A percentile compares a stretch with the other conserved stretches of the same genome.
Conservation (phyloP, 441 rosid species). For the Rhodomyrtus psidioides region DNA sequence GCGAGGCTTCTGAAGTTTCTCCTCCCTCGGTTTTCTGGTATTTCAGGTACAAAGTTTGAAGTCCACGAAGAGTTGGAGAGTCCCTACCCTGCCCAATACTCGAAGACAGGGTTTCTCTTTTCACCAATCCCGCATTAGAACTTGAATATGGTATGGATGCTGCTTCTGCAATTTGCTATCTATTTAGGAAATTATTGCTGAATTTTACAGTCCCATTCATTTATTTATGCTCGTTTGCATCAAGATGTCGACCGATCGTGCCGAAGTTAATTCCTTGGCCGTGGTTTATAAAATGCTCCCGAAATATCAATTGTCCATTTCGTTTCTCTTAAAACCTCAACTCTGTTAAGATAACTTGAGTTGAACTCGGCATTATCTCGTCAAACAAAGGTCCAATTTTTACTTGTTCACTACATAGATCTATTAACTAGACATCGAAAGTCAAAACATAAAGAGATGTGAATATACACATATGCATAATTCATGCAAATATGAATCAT, state of each 20-base stretch:
- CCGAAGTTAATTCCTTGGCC: fast-evolving
- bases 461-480: neutral
- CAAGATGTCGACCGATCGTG: fast-evolving
- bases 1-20: neutral
- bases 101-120: neutral
- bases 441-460: neutral
- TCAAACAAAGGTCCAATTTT: neutral
- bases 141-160: neutral
- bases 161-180: neutral
- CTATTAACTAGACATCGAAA: neutral
- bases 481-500: neutral
- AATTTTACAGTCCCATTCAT: neutral
- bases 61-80: neutral
- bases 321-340: neutral
- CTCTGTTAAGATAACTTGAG: neutral
- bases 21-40: neutral
- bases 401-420: neutral
- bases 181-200: neutral
- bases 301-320: fast-evolving
- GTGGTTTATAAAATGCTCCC: neutral
- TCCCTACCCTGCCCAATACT: too few relatives aligned
- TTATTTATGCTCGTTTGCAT: neutral
- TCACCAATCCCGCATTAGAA: neutral
- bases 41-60: neutral
- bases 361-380: neutral